Evolutionary conservation across 2,329 filamentous ascomycete species (phyloP), one percentile per base, ranked within the genome.

Genomic region (Pseudocercospora pini-densiflorae): DNA sequence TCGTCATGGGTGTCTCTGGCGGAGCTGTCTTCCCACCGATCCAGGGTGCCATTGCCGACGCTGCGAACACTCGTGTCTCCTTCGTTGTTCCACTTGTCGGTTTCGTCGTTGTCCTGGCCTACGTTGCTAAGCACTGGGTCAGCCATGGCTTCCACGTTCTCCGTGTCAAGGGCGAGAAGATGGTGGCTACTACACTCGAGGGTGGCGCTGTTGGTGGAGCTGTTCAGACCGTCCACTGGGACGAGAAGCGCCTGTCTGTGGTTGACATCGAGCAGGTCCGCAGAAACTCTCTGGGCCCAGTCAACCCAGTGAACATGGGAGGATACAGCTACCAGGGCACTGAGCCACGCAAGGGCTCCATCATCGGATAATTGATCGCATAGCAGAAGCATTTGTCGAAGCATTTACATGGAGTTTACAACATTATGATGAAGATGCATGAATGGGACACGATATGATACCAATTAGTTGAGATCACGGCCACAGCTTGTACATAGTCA

Each of bases 61-160:
- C 77, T 5, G 77, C 73, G 51, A 74, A 70, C 62, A 82, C 79
- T 27, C 71, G 79, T 5, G 80, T 81, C 72, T 81, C 79, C 14
- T 83, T 82, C 72, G 62, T 83, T 24, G 80, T 82, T 0, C 81
- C 81, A 5, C 73, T 82, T 14, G 76, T 80, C 61, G 81, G 81
- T 23, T 83, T 83, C 72, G 63, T 79, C 36, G 78, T 79, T 53
- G 81, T 79, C 16, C 72, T 79, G 23, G 72, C 59, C n/a, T 79
- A 78, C 71, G 75, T 74, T 47, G 65, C 64, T 23, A 73, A 69
- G 68, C 74, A 77, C 73, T 79, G 77, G 77, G 67, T 65, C 60
- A 60, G 69, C 61, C 73, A 77, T 55, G 76, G 76, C 65, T 71
- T 76, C 62, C 71, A 73, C 62, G 63, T 79, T 64, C 61, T 77